Conservation (phyloP, 2,329 filamentous ascomycete genomes). For the Monosporascus ibericus region DNA sequence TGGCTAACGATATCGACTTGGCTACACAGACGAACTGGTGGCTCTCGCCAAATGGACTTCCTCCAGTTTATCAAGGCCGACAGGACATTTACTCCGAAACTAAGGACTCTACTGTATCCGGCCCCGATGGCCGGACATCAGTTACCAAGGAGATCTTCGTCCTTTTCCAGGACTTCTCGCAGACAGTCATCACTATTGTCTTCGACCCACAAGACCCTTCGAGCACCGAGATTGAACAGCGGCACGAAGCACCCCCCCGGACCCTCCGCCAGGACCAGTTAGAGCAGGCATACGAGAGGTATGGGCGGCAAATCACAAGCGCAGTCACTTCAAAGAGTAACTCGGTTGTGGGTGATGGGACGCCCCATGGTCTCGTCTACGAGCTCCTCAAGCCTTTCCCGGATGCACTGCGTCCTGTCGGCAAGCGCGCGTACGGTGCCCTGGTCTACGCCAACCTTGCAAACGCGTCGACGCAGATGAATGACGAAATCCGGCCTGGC, state of each 20-base stretch:
- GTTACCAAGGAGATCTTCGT: constrained; percentile 78
- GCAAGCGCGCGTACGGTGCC: constrained; percentile 84
- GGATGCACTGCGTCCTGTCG: constrained; percentile 74
- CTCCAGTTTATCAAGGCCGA: constrained; percentile 74
- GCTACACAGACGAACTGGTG: constrained; percentile 75
- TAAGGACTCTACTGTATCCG: constrained; percentile 67
- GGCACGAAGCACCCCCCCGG: constrained; percentile 77
- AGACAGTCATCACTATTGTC: constrained; percentile 76
- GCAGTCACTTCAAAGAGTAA: constrained; percentile 68
- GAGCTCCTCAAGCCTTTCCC: constrained; percentile 70
- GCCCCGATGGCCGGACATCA: constrained; percentile 62
- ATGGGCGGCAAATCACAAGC: constrained; percentile 71
- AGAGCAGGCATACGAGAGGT: constrained; percentile 75
- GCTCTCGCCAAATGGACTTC: constrained; percentile 71
- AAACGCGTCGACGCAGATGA: constrained; percentile 84
- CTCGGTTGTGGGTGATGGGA: constrained; percentile 76
- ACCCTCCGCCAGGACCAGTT: constrained; percentile 86
- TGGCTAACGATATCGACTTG: constrained; percentile 83
- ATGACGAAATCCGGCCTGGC: constrained; percentile 87
- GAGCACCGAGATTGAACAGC: constrained; percentile 73
- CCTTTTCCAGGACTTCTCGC: constrained; percentile 94
- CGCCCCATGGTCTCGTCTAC: constrained; percentile 68
- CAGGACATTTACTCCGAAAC: constrained; percentile 78
- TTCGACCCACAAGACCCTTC: constrained; percentile 71
- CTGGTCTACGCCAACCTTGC: constrained; percentile 92